Evolutionary conservation across 495 filamentous ascomycete genomes (phyloP).

Genomic region (Neurospora sp.): DNA sequence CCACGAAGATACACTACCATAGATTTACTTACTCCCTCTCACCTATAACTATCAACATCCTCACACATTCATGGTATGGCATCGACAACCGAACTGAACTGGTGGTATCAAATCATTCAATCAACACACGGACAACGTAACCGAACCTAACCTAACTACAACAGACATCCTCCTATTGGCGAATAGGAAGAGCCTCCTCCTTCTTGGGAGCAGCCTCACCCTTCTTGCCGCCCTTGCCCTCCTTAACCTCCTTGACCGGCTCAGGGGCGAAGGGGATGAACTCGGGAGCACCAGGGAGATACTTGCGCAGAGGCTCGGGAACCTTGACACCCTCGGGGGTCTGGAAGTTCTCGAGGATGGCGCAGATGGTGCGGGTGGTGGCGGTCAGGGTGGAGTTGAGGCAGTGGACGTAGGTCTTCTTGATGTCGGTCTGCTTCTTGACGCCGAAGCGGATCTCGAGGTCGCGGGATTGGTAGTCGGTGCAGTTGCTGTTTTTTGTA

Average conservation of each 20-base stretch:
- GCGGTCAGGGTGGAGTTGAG: conserved; percentile 88
- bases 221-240: conserved; percentile 20
- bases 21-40: not conserved
- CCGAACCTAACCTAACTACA: not conserved
- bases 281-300: conserved; percentile 78
- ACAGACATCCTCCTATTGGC: conserved; percentile 3
- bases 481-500: conserved; percentile 52
- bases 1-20: not conserved
- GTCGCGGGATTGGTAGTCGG: conserved; percentile 84
- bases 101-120: not conserved
- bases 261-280: conserved; percentile 76
- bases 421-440: conserved; percentile 39
- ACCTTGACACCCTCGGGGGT: conserved; percentile 68
- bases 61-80: not conserved
- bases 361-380: conserved; percentile 89
- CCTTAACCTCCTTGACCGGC: conserved; percentile 7
- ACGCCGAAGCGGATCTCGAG: conserved; percentile 55
- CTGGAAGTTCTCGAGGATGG: conserved; percentile 94
- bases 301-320: conserved; percentile 76
- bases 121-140: not conserved
- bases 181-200: conserved; percentile 15
- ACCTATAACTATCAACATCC: not conserved
- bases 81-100: not conserved
- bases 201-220: conserved; percentile 21
- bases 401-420: conserved; percentile 90